Evolutionary conservation across 225 moss, liverwort and hornwort genomes (phyloP).

Genomic region (Neckera pumila): DNA sequence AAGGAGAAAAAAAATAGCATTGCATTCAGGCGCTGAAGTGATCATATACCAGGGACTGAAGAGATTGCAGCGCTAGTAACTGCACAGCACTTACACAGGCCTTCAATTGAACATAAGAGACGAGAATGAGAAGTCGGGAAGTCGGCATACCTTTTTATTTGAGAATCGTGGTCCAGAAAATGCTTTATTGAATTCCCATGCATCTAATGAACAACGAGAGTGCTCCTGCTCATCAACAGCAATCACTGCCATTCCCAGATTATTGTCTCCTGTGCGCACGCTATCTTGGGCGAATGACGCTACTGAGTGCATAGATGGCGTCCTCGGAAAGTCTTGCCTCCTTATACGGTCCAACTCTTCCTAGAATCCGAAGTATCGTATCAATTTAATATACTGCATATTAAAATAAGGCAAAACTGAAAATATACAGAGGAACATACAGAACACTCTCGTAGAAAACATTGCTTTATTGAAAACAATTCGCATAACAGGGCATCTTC

Average conservation of each 20-base stretch:
- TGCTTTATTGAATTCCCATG: slow-evolving; percentile 36
- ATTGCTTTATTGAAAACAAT: too few relatives aligned
- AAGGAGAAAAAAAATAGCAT: background rate
- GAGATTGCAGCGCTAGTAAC: background rate
- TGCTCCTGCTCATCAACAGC: slow-evolving; percentile 30
- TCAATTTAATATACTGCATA: background rate
- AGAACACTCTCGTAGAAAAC: background rate
- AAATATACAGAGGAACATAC: background rate
- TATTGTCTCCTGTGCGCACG: slow-evolving; percentile 14
- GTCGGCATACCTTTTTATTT: slow-evolving; percentile 41
- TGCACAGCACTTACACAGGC: background rate
- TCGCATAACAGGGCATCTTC: too few relatives aligned
- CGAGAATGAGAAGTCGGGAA: background rate
- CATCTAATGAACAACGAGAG: slow-evolving; percentile 34
- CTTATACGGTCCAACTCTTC: slow-evolving; percentile 74
- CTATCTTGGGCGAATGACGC: slow-evolving; percentile 11
- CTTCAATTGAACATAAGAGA: background rate
- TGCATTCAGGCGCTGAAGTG: background rate
- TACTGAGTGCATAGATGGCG: slow-evolving; percentile 28
- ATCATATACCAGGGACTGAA: background rate
- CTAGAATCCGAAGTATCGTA: slow-evolving; percentile 11
- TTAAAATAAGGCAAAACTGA: background rate
- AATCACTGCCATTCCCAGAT: slow-evolving; percentile 23
- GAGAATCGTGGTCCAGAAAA: slow-evolving; percentile 25
- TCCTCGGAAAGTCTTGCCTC: slow-evolving; percentile 55